Conservation (phyloP, 139 green algal genomes). For the Coelastrella sp. region DNA sequence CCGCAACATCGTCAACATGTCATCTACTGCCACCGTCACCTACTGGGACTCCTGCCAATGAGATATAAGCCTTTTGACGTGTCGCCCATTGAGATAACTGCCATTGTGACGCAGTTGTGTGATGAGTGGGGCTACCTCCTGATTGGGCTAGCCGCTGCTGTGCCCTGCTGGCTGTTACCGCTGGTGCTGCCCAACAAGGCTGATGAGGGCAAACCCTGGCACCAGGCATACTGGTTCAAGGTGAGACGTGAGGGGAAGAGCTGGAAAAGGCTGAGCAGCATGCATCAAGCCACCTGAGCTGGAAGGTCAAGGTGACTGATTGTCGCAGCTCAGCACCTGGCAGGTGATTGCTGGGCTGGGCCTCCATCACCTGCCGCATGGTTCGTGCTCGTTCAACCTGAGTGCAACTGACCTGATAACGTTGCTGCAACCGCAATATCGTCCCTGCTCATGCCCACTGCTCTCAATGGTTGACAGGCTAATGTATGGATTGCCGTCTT, state of each 20-base stretch:
- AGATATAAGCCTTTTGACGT: no score
- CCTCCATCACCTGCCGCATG: no score
- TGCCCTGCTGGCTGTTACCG: constrained; percentile 87
- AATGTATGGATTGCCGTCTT: constrained; percentile 98
- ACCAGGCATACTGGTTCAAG: constrained; percentile 94
- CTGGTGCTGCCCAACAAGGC: constrained; percentile 74
- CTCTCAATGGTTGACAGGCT: constrained; percentile 66
- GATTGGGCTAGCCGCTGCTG: constrained; percentile 76
- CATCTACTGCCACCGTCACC: no score
- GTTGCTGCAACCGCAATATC: not conserved
- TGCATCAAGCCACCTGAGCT: no score
- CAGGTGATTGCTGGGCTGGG: no score
- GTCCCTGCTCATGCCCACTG: not conserved
- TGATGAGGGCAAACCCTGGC: constrained; percentile 80
- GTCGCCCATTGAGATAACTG: no score
- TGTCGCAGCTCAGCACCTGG: no score
- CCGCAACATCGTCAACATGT: no score
- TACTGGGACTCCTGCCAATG: no score
- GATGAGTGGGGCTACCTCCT: constrained; percentile 87
- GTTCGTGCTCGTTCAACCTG: no score
- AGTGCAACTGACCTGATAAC: no score
- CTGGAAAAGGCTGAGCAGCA: not conserved
- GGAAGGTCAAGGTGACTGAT: no score
- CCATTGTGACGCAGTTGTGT: constrained; percentile 56
- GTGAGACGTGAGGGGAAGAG: constrained; percentile 36